These are phyloP conservation scores for Schrenkiella parvula DNA, from an alignment of 345 rosid genomes.

Conservation along the genomic window DNA sequence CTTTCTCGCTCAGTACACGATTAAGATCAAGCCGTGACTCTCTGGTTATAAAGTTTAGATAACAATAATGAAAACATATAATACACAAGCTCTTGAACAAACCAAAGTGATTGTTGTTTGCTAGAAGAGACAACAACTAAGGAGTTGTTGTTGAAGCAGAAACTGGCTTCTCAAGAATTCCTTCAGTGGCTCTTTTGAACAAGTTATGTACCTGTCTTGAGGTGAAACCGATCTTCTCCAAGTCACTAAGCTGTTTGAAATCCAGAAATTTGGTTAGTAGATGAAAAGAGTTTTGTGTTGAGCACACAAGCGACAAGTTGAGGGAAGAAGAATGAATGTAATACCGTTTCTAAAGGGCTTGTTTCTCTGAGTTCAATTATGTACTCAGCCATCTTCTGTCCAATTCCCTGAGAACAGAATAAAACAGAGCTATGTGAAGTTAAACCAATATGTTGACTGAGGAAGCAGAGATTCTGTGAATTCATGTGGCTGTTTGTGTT, in stretches of 20 bases:
- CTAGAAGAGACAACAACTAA: constrained; percentile 25
- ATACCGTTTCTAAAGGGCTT: constrained; percentile 65
- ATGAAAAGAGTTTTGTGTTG: background rate
- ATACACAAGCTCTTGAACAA: background rate
- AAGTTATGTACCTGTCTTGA: constrained; percentile 70
- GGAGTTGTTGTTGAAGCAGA: constrained; percentile 19
- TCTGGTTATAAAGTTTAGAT: background rate
- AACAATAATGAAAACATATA: background rate
- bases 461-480: background rate
- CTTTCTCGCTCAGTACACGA: background rate
- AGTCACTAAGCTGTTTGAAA: constrained; percentile 57
- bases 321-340: background rate
- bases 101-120: background rate
- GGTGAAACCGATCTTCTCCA: constrained; percentile 86
- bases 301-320: background rate
- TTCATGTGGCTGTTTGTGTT: background rate
- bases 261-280: background rate
- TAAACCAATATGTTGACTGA: background rate
- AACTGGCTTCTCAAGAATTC: constrained; percentile 40
- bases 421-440: background rate
- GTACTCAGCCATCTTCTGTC: constrained; percentile 70
- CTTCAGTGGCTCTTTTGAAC: constrained; percentile 57
- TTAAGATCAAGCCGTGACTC: background rate
- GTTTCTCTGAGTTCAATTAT: constrained; percentile 61
- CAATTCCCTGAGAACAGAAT: constrained; percentile 58